Evolutionary conservation across 2,329 filamentous ascomycete genomes (phyloP).

Genomic region (Cladosporium austrohemisphaericum): DNA sequence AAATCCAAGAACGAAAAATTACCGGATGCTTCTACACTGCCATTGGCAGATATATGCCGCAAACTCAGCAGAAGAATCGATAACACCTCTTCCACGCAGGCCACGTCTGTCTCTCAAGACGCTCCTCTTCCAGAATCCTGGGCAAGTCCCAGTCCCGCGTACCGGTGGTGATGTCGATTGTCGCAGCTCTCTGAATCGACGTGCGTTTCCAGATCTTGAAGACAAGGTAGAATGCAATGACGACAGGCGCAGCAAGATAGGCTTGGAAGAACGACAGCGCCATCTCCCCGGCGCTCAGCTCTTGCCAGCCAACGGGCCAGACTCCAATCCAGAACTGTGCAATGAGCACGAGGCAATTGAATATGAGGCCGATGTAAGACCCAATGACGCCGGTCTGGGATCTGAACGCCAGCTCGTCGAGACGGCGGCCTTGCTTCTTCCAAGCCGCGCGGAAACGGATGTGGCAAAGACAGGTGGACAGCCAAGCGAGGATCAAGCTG

Average conservation of each 20-base stretch:
- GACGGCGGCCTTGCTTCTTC: constrained; percentile 48
- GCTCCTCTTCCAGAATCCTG: constrained; percentile 12
- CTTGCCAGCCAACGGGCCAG: constrained; percentile 61
- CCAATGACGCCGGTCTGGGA: constrained; percentile 76
- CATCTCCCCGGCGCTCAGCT: constrained; percentile 37
- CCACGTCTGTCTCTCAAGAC: constrained; percentile 9
- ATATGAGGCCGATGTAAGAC: constrained; percentile 72
- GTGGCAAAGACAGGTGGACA: constrained; percentile 78
- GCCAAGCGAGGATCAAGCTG: constrained; percentile 66
- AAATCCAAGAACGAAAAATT: no score
- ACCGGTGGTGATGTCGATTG: constrained; percentile 13
- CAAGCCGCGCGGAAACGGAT: constrained; percentile 82
- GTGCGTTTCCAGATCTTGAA: constrained; percentile 77
- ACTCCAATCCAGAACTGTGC: constrained; percentile 78
- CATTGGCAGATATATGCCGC: no score
- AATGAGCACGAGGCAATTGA: constrained; percentile 72
- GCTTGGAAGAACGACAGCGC: constrained; percentile 29
- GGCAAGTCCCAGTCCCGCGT: constrained; percentile 8
- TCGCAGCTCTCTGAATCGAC: constrained; percentile 24
- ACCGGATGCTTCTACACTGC: no score
- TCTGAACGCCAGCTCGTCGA: constrained; percentile 44
- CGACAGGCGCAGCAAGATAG: constrained; percentile 34
- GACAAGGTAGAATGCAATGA: constrained; percentile 40
- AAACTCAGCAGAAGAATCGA: constrained; percentile 12
- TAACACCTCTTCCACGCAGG: constrained; percentile 15